Percentiles rank a stretch among this genome's conserved stretches.
These are phyloP conservation scores for Apiotrichum mycotoxinovorans DNA, from an alignment of 1,284 basidiomycete species.

Conservation along the genomic window DNA sequence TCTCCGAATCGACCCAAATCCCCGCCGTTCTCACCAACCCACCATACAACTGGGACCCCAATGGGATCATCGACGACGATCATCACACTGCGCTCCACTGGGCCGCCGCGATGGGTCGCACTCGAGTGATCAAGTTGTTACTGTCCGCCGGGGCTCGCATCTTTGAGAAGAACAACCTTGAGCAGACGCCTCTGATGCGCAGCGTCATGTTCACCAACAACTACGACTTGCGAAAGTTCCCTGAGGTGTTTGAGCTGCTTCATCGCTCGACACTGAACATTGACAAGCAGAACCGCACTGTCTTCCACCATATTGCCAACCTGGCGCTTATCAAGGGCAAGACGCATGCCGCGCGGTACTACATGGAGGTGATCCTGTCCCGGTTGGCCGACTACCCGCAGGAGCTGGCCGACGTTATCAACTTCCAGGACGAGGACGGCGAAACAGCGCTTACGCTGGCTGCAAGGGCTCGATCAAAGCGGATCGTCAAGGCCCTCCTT, in stretches of 20 bases:
- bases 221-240: slow-evolving; percentile 98
- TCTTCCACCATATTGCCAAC: slow-evolving; percentile 98
- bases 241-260: slow-evolving; percentile 92
- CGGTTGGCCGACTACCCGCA: slow-evolving; percentile 92
- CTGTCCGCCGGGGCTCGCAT: slow-evolving; percentile 93
- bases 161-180: slow-evolving; percentile 93
- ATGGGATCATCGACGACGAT: slow-evolving; percentile 97
- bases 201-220: slow-evolving; percentile 99
- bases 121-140: slow-evolving; percentile 91
- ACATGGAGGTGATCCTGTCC: slow-evolving; percentile 93
- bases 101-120: slow-evolving; percentile 98
- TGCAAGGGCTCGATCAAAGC: slow-evolving; percentile 90
- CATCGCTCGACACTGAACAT: slow-evolving; percentile 98
- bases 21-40: slow-evolving; percentile 84
- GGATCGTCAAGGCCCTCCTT: slow-evolving; percentile 92
- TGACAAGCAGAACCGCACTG: slow-evolving; percentile 95
- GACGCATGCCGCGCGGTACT: slow-evolving; percentile 95
- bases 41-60: slow-evolving; percentile 88
- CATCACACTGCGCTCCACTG: slow-evolving; percentile 97
- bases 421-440: slow-evolving; percentile 98
- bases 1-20: slow-evolving; percentile 92
- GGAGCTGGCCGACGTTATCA: slow-evolving; percentile 96
- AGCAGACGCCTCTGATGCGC: slow-evolving; percentile 97
- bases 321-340: slow-evolving; percentile 98
- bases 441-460: slow-evolving; percentile 97